A percentile compares a stretch with the other conserved stretches of the same genome.
Evolutionary conservation across 768 basidiomycete species (phyloP).

Genomic region (Omphalotus guepiniiformis): DNA sequence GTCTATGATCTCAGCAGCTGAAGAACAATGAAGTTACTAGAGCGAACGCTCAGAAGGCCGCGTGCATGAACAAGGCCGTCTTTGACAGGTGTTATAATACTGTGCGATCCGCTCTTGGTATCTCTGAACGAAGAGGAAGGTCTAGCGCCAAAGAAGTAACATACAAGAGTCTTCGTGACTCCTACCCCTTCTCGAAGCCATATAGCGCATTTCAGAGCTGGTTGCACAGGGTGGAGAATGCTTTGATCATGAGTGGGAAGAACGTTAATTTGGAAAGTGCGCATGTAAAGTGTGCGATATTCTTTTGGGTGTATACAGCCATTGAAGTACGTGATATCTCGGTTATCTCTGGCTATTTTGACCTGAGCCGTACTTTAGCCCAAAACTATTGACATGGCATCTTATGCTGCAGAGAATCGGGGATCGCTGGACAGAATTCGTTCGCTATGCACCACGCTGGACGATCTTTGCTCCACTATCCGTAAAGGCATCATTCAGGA

Average conservation of each 20-base stretch:
- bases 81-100: constrained; percentile 10
- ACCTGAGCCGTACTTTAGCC: not conserved
- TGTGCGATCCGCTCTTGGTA: constrained; percentile 7
- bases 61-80: constrained; percentile 9
- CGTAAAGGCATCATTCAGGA: not conserved
- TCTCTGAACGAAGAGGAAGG: not conserved
- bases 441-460: not conserved
- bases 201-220: not conserved
- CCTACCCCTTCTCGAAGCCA: not conserved
- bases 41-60: constrained; percentile 7
- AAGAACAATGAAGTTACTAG: constrained; percentile 10
- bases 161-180: not conserved
- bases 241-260: not conserved
- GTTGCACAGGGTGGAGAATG: not conserved
- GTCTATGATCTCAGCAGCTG: constrained; percentile 5
- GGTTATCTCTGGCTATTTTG: not conserved
- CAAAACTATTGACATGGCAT: not conserved
- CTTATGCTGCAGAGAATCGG: not conserved
- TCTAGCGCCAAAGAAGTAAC: not conserved
- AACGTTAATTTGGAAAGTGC: not conserved
- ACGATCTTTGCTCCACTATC: not conserved
- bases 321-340: not conserved
- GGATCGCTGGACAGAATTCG: not conserved
- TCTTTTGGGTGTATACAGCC: constrained; percentile 1
- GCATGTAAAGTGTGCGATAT: not conserved